Percentiles rank a stretch among this genome's conserved stretches.
These are phyloP conservation scores for Hygrophorus pudorinus DNA, from an alignment of 768 basidiomycete species.

Conservation along the genomic window DNA sequence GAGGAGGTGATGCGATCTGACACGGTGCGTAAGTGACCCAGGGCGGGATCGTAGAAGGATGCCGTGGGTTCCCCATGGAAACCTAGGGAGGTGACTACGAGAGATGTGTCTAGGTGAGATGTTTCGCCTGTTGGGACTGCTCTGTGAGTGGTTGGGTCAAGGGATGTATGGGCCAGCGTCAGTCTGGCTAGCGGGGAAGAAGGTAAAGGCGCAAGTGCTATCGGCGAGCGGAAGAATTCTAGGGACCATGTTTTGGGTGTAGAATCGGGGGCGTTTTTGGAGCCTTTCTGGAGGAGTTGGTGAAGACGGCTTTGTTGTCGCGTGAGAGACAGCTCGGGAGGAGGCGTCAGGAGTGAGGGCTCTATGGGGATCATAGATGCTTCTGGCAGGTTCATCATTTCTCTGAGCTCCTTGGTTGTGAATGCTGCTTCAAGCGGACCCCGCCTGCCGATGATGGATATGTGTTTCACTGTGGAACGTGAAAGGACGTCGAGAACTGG, in stretches of 20 bases:
- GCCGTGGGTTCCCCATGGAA: conserved; percentile 60
- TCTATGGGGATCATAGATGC: conserved; percentile 59
- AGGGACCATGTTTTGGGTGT: conserved; percentile 69
- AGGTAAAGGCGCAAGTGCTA: conserved; percentile 26
- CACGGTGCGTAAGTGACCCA: conserved; percentile 46
- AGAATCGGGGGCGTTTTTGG: conserved; percentile 35
- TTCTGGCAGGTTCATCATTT: conserved; percentile 60
- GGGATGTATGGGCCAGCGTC: conserved; percentile 48
- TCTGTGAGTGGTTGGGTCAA: conserved; percentile 37
- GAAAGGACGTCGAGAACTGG: conserved; percentile 60
- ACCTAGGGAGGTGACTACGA: conserved; percentile 83
- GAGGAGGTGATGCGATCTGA: conserved; percentile 39
- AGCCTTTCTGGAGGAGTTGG: conserved; percentile 57
- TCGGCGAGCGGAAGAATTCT: conserved; percentile 73
- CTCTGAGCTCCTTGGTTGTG: conserved; percentile 87
- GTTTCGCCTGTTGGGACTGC: conserved; percentile 48
- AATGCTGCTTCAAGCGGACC: conserved; percentile 87
- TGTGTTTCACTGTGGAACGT: conserved; percentile 54
- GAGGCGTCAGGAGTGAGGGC: conserved; percentile 29
- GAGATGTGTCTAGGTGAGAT: conserved; percentile 48
- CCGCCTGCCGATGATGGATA: conserved; percentile 77
- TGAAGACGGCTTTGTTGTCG: conserved; percentile 60
- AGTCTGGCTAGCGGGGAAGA: conserved; percentile 27
- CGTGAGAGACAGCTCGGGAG: conserved; percentile 28
- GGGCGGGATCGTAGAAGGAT: conserved; percentile 48